Conservation (phyloP, 768 basidiomycete species). For the Podaxis pistillaris region DNA sequence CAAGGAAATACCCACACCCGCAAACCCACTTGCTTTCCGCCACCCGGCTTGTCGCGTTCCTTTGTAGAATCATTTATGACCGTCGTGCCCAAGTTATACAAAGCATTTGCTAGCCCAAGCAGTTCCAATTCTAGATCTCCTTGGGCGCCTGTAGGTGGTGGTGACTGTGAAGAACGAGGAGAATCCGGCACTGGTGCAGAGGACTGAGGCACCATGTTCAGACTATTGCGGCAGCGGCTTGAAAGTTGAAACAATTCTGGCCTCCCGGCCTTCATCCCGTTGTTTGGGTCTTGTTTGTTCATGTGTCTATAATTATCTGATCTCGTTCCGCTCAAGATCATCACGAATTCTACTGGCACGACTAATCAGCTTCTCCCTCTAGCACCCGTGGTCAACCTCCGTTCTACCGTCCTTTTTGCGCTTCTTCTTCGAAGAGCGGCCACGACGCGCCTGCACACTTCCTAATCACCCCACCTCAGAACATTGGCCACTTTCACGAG, state of each 20-base stretch:
- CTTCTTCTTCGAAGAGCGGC: neutral
- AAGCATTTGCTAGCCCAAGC: conserved; percentile 69
- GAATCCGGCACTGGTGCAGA: conserved; percentile 51
- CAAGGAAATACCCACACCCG: conserved; percentile 53
- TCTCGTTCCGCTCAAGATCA: neutral
- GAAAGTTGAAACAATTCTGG: neutral
- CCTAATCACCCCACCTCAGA: neutral
- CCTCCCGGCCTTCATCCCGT: neutral
- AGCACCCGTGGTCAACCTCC: neutral
- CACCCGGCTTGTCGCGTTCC: conserved; percentile 69
- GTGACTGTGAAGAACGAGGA: conserved; percentile 72
- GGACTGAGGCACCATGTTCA: conserved; percentile 12
- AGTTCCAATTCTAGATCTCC: conserved; percentile 78
- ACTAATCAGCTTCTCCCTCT: neutral
- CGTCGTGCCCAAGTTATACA: conserved; percentile 81
- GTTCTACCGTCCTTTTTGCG: neutral
- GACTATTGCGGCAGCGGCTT: neutral
- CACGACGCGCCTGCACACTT: neutral
- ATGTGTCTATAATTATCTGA: conserved; percentile 8
- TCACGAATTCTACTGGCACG: neutral
- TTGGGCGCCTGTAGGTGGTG: conserved; percentile 63
- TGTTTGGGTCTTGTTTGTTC: conserved; percentile 14
- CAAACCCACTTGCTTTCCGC: conserved; percentile 74
- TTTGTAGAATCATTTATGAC: conserved; percentile 83
- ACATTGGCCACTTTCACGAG: neutral